These are phyloP conservation scores for Syzygium malaccense DNA, from an alignment of 441 rosid genomes.

Conservation along the genomic window DNA sequence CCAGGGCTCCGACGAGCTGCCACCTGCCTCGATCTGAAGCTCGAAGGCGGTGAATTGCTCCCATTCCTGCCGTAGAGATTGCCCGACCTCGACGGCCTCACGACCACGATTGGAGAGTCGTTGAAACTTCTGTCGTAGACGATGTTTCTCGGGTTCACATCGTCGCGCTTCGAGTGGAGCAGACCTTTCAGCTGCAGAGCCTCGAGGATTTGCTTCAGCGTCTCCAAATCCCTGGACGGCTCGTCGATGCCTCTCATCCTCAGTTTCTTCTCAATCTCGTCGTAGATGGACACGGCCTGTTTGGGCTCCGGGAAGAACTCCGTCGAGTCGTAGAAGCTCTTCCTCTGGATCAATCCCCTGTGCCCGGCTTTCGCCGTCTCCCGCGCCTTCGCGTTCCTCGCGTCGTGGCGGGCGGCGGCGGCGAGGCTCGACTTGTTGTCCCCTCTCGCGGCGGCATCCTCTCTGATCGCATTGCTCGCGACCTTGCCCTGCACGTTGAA, in stretches of 20 bases:
- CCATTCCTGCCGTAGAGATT: slow-evolving; percentile 8
- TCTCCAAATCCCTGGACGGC: slow-evolving; percentile 76
- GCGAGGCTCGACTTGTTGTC: slow-evolving; percentile 17
- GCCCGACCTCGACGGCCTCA: slow-evolving; percentile 35
- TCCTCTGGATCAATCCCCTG: slow-evolving; percentile 34
- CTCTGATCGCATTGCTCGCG: slow-evolving; percentile 10
- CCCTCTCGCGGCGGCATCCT: slow-evolving; percentile 14
- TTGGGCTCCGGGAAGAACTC: slow-evolving; percentile 83
- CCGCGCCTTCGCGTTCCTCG: slow-evolving; percentile 19
- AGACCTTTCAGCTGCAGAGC: slow-evolving; percentile 90
- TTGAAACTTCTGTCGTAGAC: slow-evolving; percentile 24
- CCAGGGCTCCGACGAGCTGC: slow-evolving; percentile 25
- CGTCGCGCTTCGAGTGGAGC: slow-evolving; percentile 40
- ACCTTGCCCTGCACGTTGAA: slow-evolving; percentile 9
- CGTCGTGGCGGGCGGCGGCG: not conserved
- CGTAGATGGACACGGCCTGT: slow-evolving; percentile 31
- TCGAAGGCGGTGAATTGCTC: slow-evolving; percentile 22
- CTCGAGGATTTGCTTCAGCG: slow-evolving; percentile 77
- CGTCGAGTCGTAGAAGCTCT: slow-evolving; percentile 57
- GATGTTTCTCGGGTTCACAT: slow-evolving; percentile 26
- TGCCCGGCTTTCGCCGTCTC: slow-evolving; percentile 34
- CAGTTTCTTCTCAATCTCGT: slow-evolving; percentile 60
- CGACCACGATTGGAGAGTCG: slow-evolving; percentile 42
- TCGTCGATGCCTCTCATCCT: slow-evolving; percentile 64
- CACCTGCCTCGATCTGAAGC: slow-evolving; percentile 21